Evolutionary conservation across 768 basidiomycete species (phyloP), one percentile per base, ranked within the genome.

Genomic region (Mycena sanguinolenta): DNA sequence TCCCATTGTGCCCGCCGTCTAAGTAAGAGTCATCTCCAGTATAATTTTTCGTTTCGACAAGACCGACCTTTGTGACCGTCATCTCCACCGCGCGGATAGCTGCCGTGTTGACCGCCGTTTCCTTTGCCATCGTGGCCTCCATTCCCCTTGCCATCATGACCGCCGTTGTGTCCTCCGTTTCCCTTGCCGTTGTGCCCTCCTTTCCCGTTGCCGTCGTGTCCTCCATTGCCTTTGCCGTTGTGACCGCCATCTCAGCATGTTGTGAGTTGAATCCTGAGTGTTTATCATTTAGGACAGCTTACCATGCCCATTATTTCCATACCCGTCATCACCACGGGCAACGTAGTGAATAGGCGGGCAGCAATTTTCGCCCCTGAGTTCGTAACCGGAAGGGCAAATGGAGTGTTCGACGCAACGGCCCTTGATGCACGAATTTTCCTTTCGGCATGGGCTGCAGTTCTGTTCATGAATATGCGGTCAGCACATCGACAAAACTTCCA

Each of bases 111-210:
- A 3, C 38, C 25, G n/a, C n/a, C n/a, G n/a, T n/a, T n/a, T n/a
- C n/a, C n/a, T n/a, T n/a, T n/a, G n/a, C n/a, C n/a, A 30, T 65
- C 44, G 44, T 58, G 34, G 21, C 57, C 57, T 27, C 55, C 55
- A 7, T 46, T n/a, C 21, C 19, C 46, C 28, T 42, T 60, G 42
- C 58, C 27, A 4, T 28, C 53, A 12, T 50, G 50, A 0, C 53
- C 38, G 6, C 13, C 54, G 21, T n/a, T n/a, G n/a, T n/a, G n/a
- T n/a, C n/a, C n/a, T n/a, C n/a, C n/a, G n/a, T n/a, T n/a, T n/a
- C n/a, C n/a, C n/a, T 46, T 46, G n/a, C 46, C 46, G 9, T 46
- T n/a, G n/a, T 46, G n/a, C 46, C 46, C 46, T 34, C 8, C 44
- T 4, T 39, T 44, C 13, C 57, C 25, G 25, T 46, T 46, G 46